Conservation (phyloP, 1,284 basidiomycete genomes). For the Trichosporon asahii region DNA sequence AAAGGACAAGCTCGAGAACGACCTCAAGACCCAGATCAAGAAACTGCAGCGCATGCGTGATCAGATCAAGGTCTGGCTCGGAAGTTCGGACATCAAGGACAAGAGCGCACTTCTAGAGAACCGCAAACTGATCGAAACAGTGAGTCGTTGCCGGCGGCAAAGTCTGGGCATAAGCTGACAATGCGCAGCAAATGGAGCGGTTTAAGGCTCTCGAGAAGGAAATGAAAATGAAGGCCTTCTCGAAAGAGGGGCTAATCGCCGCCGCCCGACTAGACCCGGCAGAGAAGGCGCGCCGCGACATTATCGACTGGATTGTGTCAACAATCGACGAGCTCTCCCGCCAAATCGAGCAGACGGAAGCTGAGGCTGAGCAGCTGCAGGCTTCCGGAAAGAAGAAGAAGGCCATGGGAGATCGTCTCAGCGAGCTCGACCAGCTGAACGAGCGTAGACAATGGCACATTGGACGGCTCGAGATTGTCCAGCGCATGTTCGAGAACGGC, state of each 20-base stretch:
- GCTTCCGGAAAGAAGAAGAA: constrained; percentile 68
- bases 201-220: constrained; percentile 99
- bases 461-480: constrained; percentile 83
- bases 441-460: constrained; percentile 97
- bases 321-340: constrained; percentile 89
- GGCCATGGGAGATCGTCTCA: constrained; percentile 63
- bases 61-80: constrained; percentile 99
- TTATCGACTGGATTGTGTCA: constrained; percentile 76
- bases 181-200: constrained; percentile 97
- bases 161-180: constrained; percentile 3
- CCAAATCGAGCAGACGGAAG: constrained; percentile 91
- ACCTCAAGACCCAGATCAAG: constrained; percentile 98
- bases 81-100: constrained; percentile 99
- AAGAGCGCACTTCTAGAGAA: constrained; percentile 90
- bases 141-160: constrained; percentile 55
- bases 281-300: constrained; percentile 92
- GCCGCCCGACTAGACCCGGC: constrained; percentile 93
- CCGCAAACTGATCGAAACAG: constrained; percentile 93
- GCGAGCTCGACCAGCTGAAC: constrained; percentile 83
- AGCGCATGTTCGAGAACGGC: constrained; percentile 92
- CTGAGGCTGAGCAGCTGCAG: constrained; percentile 80
- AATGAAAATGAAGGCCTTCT: constrained; percentile 99
- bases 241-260: constrained; percentile 95
- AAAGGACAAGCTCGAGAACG: constrained; percentile 93
- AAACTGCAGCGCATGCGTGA: constrained; percentile 96